Conservation (phyloP, 345 rosid genomes). For the Hypericum androsaemum region DNA sequence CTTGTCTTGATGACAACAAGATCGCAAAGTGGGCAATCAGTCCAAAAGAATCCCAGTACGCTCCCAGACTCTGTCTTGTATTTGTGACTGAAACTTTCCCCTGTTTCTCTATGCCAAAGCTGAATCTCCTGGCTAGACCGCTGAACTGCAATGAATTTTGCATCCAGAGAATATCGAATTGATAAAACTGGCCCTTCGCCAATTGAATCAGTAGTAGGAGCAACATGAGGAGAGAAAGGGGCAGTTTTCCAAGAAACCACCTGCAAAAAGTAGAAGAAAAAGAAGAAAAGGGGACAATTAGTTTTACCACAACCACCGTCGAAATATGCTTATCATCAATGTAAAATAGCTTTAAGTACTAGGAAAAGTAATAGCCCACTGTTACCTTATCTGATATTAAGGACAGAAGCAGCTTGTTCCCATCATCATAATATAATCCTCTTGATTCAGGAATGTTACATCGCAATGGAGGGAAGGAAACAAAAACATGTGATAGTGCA, state of each 20-base stretch:
- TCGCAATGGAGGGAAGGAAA: conserved; percentile 57
- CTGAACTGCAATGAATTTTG: conserved; percentile 68
- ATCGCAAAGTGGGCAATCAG: conserved; percentile 79
- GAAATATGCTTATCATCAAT: not conserved
- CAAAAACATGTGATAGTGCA: conserved; percentile 73
- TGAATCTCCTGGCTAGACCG: conserved; percentile 65
- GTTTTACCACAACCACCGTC: not conserved
- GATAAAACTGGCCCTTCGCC: conserved; percentile 71
- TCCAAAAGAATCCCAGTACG: conserved; percentile 92
- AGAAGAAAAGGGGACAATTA: not conserved
- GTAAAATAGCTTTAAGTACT: not conserved
- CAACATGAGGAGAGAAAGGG: conserved; percentile 50
- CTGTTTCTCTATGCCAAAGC: conserved; percentile 66
- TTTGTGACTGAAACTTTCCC: conserved; percentile 45
- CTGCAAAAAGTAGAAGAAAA: conserved; percentile 26
- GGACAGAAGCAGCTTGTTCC: conserved; percentile 58
- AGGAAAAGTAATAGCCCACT: not conserved
- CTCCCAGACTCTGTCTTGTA: conserved; percentile 73
- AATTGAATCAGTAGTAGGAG: conserved; percentile 64
- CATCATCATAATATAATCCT: conserved; percentile 87
- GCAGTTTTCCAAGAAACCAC: conserved; percentile 74
- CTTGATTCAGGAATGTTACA: conserved; percentile 61
- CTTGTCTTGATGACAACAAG: conserved; percentile 86
- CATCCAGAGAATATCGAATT: conserved; percentile 72
- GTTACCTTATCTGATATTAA: conserved; percentile 59